Percentiles rank a stretch among this genome's conserved stretches.
Evolutionary conservation across 768 basidiomycete species (phyloP).

Genomic region (Russula foetens): DNA sequence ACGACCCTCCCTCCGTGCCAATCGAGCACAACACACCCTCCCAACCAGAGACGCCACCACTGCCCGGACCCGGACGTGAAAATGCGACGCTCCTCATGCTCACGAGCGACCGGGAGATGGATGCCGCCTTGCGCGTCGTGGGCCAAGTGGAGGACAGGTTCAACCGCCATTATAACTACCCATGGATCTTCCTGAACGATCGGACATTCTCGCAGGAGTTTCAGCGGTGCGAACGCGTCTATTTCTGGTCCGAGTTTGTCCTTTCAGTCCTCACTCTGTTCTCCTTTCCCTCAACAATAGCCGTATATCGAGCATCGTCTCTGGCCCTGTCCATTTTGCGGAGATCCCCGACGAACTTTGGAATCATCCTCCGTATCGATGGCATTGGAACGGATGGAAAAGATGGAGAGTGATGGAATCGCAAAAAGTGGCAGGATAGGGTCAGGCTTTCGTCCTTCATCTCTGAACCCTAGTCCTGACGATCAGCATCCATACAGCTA

Average conservation of each 20-base stretch:
- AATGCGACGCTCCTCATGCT: conserved; percentile 40
- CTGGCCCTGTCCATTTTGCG: conserved; percentile 32
- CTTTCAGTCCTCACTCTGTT: background rate
- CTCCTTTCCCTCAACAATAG: conserved; percentile 11
- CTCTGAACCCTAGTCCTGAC: background rate
- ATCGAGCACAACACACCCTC: no score
- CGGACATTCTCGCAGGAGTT: conserved; percentile 70
- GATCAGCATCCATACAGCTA: conserved; percentile 23
- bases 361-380: conserved; percentile 41
- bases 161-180: conserved; percentile 71
- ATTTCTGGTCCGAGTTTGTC: background rate
- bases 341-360: conserved; percentile 39
- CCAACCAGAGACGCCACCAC: no score
- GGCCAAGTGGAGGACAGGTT: conserved; percentile 81
- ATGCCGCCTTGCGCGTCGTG: conserved; percentile 55
- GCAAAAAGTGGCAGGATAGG: conserved; percentile 11
- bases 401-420: conserved; percentile 28
- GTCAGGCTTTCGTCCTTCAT: background rate
- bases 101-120: conserved; percentile 55
- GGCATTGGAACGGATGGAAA: conserved; percentile 32
- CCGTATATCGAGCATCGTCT: conserved; percentile 26
- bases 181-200: conserved; percentile 88
- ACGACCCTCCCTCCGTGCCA: no score
- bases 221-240: conserved; percentile 38
- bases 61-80: background rate